Base-by-base conservation (phyloP, 441 rosid genomes). In the Mallotus repandus region DNA sequence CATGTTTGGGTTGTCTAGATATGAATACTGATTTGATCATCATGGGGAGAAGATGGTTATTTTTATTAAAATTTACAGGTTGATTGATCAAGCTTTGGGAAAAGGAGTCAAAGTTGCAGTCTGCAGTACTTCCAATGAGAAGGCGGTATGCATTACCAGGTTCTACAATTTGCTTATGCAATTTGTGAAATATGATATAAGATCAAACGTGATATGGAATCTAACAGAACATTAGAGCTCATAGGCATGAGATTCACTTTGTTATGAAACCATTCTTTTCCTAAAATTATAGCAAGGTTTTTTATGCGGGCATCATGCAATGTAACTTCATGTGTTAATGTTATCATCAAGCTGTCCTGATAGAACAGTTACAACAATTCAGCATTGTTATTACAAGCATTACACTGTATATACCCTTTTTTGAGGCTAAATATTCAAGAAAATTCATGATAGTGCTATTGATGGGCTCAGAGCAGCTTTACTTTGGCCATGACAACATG, bases 111-210 rank as follows among this genome's bases (percentile, higher is more conserved):
- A 84, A 81, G 97, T 95, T 66, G 98, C 99, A 4, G 99, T 95
- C 58, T 93, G 98, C 84, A 93, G 98, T 77, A 93, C 98, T 72
- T 95, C 99, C 22, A 92, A 92, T 86, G 97, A 93, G 88, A 95
- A 95, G 93, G 98, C 97, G 93, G 98, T 95, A 90, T 84, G 97
- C 86, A 69, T 79, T 77, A 79, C 75, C 86, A 85, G 95, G 92
- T 89, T 83, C 86, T 82, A 72, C 83, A 68, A 78, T 72, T 84
- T 72, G 54, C 74, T 60, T 53, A 54, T 45, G 61, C 52, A 59
- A 56, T 76, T 71, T 53, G 72, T 50, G 65, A 63, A 45, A 25
- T 16, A 8, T 62, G 63, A 49, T 50, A n/a, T 63, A 22, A 63
- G 63, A 62, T 25, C 29, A 2, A 25, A 25, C 29, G 2, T 25